phyloP scores from a whole-genome alignment of 148 eudicot species.

The Diospyros kaki region DNA sequence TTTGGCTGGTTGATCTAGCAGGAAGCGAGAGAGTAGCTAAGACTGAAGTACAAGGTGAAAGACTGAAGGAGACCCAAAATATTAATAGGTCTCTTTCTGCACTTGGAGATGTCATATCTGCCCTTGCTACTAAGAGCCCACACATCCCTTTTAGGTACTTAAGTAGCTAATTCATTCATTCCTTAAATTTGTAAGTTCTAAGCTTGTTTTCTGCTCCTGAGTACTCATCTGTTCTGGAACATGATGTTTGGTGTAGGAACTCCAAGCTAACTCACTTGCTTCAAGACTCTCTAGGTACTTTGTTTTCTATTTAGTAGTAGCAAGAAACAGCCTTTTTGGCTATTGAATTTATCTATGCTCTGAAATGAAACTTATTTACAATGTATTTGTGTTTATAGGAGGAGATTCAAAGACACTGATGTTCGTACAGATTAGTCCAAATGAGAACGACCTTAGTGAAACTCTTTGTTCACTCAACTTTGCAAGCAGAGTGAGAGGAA shows the following conservation, averaged over 20 bases:
- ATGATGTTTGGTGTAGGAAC: slow-evolving; percentile 51
- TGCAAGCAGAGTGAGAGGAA: slow-evolving; percentile 92
- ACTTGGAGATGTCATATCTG: slow-evolving; percentile 90
- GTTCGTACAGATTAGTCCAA: slow-evolving; percentile 96
- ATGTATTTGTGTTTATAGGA: slow-evolving; percentile 37
- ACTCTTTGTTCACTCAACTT: slow-evolving; percentile 92
- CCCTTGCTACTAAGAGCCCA: slow-evolving; percentile 78
- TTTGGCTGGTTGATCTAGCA: slow-evolving; percentile 91
- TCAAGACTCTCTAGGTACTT: slow-evolving; percentile 92
- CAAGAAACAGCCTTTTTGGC: background rate
- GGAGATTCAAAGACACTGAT: slow-evolving; percentile 94
- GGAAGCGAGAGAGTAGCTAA: slow-evolving; percentile 93
- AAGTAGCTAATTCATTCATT: background rate
- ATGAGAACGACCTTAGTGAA: slow-evolving; percentile 79
- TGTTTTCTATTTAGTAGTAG: background rate
- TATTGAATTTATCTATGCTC: background rate
- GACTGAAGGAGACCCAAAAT: slow-evolving; percentile 84
- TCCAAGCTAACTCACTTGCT: slow-evolving; percentile 97
- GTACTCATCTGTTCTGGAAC: background rate
- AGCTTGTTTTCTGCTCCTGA: background rate
- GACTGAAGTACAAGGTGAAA: slow-evolving; percentile 90
- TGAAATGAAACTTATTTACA: background rate
- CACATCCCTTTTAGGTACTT: slow-evolving; percentile 80
- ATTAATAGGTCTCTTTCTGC: slow-evolving; percentile 93
- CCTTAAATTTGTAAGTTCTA: background rate